phyloP scores from a whole-genome alignment of 2,329 filamentous ascomycete genomes.

The Epichloe elymi region DNA sequence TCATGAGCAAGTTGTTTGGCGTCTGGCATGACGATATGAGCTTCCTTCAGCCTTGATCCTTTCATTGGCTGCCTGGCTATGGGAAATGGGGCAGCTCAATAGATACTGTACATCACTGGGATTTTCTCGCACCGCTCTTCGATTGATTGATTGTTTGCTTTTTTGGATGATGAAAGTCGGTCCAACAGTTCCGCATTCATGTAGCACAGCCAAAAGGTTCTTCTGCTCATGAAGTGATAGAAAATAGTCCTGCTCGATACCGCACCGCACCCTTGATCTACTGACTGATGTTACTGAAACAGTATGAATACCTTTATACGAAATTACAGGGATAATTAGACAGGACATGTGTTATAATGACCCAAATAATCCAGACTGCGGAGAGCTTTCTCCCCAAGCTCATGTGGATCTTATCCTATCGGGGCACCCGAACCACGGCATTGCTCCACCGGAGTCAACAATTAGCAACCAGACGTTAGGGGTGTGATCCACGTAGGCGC shows the following conservation, averaged over 20 bases:
- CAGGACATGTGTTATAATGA: no score
- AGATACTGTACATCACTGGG: background rate
- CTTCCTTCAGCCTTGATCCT: conserved; percentile 10
- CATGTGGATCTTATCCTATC: background rate
- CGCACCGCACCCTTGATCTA: background rate
- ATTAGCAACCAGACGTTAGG: no score
- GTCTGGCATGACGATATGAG: conserved; percentile 18
- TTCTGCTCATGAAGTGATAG: background rate
- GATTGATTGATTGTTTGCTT: background rate
- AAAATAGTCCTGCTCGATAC: background rate
- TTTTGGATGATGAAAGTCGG: background rate
- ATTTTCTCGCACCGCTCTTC: background rate
- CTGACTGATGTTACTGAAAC: background rate
- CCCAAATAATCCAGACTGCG: no score
- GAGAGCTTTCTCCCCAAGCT: background rate
- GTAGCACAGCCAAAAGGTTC: background rate
- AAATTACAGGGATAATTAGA: no score
- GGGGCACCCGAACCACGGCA: background rate
- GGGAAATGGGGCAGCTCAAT: background rate
- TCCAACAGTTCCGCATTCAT: background rate
- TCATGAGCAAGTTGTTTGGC: conserved; percentile 16
- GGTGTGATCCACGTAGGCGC: no score
- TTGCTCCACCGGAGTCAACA: no score
- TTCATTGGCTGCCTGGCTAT: background rate
- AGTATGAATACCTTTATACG: no score